These are phyloP conservation scores for Penicillium rolfsii DNA, from an alignment of 2,329 filamentous ascomycete species.

Conservation along the genomic window DNA sequence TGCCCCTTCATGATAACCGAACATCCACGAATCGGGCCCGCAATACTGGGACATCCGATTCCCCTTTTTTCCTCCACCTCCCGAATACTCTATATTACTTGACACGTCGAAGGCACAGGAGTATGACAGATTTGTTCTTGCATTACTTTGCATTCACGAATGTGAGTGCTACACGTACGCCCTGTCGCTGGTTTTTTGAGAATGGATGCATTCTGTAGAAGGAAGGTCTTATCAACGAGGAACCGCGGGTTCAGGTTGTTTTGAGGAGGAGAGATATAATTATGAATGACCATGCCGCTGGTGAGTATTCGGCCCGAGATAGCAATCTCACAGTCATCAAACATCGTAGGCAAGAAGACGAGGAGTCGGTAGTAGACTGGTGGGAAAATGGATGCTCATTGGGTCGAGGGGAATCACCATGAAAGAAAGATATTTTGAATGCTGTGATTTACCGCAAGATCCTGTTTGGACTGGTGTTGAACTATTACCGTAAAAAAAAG, in stretches of 20 bases:
- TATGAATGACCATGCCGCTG: neutral
- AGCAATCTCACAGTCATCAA: neutral
- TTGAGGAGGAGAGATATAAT: neutral
- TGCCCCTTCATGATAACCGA: constrained; percentile 57
- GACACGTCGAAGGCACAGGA: neutral
- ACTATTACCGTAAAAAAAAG: neutral
- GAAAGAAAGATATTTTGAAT: neutral
- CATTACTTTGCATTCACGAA: neutral
- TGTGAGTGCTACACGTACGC: neutral
- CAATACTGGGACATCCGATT: constrained; percentile 63
- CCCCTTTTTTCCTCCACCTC: constrained; percentile 36
- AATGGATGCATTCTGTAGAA: neutral
- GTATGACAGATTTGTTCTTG: neutral
- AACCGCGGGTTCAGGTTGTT: neutral
- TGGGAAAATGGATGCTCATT: neutral
- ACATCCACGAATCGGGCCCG: constrained; percentile 52
- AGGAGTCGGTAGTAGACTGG: neutral
- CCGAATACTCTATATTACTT: neutral
- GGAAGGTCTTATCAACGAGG: neutral
- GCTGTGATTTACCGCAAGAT: neutral
- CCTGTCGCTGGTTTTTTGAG: neutral
- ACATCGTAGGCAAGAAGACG: neutral
- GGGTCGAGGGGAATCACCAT: neutral
- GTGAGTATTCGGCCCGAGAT: neutral
- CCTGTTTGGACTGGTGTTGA: neutral